These are phyloP conservation scores for Ustilago trichophora DNA, from an alignment of 1,284 basidiomycete species.

Conservation along the genomic window DNA sequence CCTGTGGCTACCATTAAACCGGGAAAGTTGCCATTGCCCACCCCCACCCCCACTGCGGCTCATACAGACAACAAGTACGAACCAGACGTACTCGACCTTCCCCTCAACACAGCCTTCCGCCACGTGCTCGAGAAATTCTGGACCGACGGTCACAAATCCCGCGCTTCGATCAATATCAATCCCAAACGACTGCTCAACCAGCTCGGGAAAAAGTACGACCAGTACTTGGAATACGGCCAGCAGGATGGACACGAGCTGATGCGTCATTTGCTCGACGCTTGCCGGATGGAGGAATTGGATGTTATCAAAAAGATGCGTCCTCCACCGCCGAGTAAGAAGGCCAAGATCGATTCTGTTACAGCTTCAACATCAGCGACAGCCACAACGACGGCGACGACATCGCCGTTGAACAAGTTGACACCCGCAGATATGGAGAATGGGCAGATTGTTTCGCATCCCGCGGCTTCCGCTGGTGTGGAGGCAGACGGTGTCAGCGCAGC, in stretches of 20 bases:
- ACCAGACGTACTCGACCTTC: conserved; percentile 38
- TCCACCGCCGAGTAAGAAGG: conserved; percentile 66
- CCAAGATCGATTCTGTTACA: conserved; percentile 33
- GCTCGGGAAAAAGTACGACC: conserved; percentile 85
- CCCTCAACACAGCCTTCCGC: conserved; percentile 55
- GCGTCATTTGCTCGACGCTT: conserved; percentile 86
- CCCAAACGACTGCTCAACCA: conserved; percentile 72
- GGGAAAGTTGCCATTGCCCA: conserved; percentile 6
- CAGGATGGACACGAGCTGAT: conserved; percentile 95
- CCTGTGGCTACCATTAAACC: conserved; percentile 40
- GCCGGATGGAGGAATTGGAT: conserved; percentile 93
- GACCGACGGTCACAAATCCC: conserved; percentile 28
- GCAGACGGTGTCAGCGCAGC: neutral
- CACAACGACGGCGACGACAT: neutral
- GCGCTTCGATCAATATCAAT: conserved; percentile 54
- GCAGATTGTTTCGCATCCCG: conserved; percentile 8
- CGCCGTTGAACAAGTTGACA: conserved; percentile 7
- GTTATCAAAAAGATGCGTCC: conserved; percentile 80
- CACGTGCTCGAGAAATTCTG: conserved; percentile 57
- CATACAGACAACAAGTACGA: conserved; percentile 22
- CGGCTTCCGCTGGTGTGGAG: neutral
- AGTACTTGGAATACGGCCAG: conserved; percentile 83
- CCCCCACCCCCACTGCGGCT: neutral
- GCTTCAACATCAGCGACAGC: neutral
- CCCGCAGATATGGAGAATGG: conserved; percentile 24